These are phyloP conservation scores for Solioccasus polychromus DNA, from an alignment of 768 basidiomycete genomes.

Conservation along the genomic window DNA sequence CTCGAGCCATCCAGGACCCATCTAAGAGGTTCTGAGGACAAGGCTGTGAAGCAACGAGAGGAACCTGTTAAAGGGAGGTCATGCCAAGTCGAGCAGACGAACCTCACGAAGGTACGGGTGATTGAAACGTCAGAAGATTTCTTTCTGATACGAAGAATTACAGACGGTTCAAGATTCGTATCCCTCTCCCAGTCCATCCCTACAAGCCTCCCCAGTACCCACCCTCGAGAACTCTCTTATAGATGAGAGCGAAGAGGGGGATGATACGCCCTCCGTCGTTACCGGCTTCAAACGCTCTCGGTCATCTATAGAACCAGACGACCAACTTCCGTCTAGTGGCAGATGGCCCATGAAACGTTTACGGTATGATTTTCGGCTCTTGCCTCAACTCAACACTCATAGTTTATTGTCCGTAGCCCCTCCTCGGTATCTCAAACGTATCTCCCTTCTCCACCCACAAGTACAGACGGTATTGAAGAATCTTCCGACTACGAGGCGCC, in stretches of 20 bases:
- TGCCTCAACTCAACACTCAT: fast-evolving
- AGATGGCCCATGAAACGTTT: conserved; percentile 19
- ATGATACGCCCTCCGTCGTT: conserved; percentile 6
- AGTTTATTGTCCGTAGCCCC: neutral
- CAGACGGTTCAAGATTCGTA: neutral
- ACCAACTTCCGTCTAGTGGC: neutral
- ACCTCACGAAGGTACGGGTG: no score
- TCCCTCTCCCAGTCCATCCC: conserved; percentile 4
- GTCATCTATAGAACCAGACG: neutral
- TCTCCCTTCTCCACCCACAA: conserved; percentile 17
- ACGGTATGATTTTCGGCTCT: conserved; percentile 11
- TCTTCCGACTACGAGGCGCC: neutral
- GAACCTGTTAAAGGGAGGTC: no score
- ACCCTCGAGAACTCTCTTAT: conserved; percentile 3
- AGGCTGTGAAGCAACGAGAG: no score
- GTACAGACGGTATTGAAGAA: neutral
- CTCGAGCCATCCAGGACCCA: no score
- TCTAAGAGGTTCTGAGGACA: no score
- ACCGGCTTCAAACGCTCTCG: conserved; percentile 17
- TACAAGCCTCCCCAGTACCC: conserved; percentile 2
- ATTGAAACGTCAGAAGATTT: no score
- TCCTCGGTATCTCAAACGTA: neutral
- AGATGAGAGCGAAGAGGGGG: conserved; percentile 15
- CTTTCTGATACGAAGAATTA: neutral
- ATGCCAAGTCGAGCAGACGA: no score